phyloP scores from a whole-genome alignment of 352 stramenopile species.

The Phytophthora megakarya region DNA sequence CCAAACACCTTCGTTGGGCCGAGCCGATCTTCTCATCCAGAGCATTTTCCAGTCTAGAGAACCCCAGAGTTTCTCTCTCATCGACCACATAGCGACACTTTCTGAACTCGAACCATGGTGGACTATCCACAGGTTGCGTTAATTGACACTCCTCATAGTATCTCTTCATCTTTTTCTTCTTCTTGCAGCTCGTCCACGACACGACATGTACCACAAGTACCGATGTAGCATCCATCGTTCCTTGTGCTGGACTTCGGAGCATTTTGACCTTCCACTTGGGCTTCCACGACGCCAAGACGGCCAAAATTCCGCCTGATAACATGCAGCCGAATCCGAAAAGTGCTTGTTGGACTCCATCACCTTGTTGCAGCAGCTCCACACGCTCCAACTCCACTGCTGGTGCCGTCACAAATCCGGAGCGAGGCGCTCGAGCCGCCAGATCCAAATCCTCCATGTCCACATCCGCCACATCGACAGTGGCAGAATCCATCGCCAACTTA shows the following conservation, averaged over 20 bases:
- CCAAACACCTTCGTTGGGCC: slow-evolving; percentile 34
- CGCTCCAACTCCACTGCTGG: slow-evolving; percentile 44
- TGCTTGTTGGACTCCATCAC: slow-evolving; percentile 39
- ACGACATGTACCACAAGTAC: slow-evolving; percentile 50
- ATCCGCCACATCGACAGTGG: slow-evolving; percentile 12
- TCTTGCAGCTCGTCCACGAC: slow-evolving; percentile 24
- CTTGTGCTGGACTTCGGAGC: slow-evolving; percentile 47
- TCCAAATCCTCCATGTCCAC: slow-evolving; percentile 36
- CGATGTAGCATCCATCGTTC: slow-evolving; percentile 50
- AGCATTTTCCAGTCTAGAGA: slow-evolving; percentile 61
- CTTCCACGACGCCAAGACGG: slow-evolving; percentile 53
- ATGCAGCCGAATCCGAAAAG: slow-evolving; percentile 50
- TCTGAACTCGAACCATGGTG: slow-evolving; percentile 70
- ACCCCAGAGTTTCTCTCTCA: slow-evolving; percentile 43
- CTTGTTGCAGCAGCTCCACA: slow-evolving; percentile 43
- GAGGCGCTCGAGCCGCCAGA: slow-evolving; percentile 26
- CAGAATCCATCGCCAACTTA: slow-evolving; percentile 10
- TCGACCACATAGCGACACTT: slow-evolving; percentile 76
- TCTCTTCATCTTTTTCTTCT: slow-evolving; percentile 26
- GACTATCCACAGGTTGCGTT: slow-evolving; percentile 27
- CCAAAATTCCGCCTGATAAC: slow-evolving; percentile 48
- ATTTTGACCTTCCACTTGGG: slow-evolving; percentile 64
- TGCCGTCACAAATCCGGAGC: slow-evolving; percentile 39
- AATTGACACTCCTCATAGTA: slow-evolving; percentile 59
- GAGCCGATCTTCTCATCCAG: slow-evolving; percentile 49